Evolutionary conservation across 257 asterid genomes (phyloP), one percentile per base, ranked within the genome.

Genomic region (Craterostigma plantagineum): DNA sequence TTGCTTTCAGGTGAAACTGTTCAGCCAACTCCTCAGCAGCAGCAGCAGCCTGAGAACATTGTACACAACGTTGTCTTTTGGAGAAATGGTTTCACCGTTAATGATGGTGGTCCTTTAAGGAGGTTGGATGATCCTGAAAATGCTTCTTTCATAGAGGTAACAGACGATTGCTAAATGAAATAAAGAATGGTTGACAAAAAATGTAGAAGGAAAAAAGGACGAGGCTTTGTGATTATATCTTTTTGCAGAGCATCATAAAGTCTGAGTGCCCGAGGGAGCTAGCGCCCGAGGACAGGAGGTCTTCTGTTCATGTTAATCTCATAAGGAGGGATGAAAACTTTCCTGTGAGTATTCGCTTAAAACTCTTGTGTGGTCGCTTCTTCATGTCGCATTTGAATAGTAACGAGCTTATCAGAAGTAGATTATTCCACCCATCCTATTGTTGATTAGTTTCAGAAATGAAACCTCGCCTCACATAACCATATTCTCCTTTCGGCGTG

Each of bases 181-280:
- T 36, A 14, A 11, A 30, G 46, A 51, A 49, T 14, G 16, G 16
- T 3, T 30, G 47, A 46, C 30, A 27, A 7, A 13, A 42, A 53
- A 46, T 11, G 45, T 17, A 14, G 33, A 39, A 34, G 45, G 1
- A 9, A 36, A n/a, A 9, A 40, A 10, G n/a, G 41, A 45, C 11
- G 49, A 14, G 55, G 51, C 33, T n/a, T 38, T 12, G 42, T 18
- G 42, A 30, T 47, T 33, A n/a, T n/a, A n/a, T 34, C 59, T n/a
- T 57, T 8, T 44, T 65, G 58, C 82, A 90, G 99, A 90, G 99
- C 63, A 77, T 90, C 58, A 64, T 58, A 57, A 83, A 54, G 45
- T 75, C 94, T 2, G 94, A 90, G 73, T 83, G 93, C 62, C 99
- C 99, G 13, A 75, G 65, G 54, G 99, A 83, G 79, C 76, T 90